phyloP scores from a whole-genome alignment of 345 rosid species.

The Salix caprea region DNA sequence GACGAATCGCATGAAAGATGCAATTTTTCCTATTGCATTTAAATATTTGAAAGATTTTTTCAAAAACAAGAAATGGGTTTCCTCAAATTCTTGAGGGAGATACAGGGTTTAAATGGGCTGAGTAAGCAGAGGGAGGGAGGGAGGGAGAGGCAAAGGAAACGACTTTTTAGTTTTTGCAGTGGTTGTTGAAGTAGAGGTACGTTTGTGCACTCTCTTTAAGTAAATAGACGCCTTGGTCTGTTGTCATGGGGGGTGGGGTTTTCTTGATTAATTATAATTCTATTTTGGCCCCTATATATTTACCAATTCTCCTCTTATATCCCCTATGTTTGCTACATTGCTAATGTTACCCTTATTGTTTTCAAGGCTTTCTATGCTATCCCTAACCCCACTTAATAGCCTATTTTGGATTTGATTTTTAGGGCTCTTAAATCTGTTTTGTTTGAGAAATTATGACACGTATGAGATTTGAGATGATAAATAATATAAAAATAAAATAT shows the following conservation, averaged over 20 bases:
- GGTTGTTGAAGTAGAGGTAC: neutral
- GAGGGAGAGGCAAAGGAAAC: neutral
- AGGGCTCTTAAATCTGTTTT: neutral
- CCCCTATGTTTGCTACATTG: neutral
- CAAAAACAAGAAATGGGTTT: neutral
- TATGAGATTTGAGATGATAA: neutral
- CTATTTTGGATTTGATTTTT: neutral
- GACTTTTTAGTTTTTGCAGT: neutral
- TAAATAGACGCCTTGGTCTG: neutral
- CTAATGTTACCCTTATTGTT: neutral
- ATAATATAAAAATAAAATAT: neutral
- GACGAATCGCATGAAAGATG: conserved; percentile 2
- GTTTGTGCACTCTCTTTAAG: neutral
- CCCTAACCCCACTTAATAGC: neutral
- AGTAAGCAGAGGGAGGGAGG: neutral
- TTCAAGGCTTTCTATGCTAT: neutral
- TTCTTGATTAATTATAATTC: neutral
- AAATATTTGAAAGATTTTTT: neutral
- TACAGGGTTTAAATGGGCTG: neutral
- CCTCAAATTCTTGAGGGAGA: neutral
- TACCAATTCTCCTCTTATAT: neutral
- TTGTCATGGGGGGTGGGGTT: neutral
- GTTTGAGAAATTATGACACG: neutral
- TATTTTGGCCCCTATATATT: neutral
- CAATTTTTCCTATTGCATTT: conserved; percentile 11